These are phyloP conservation scores for Drechslerella coelobrocha DNA, from an alignment of 2,329 filamentous ascomycete species.

Conservation along the genomic window DNA sequence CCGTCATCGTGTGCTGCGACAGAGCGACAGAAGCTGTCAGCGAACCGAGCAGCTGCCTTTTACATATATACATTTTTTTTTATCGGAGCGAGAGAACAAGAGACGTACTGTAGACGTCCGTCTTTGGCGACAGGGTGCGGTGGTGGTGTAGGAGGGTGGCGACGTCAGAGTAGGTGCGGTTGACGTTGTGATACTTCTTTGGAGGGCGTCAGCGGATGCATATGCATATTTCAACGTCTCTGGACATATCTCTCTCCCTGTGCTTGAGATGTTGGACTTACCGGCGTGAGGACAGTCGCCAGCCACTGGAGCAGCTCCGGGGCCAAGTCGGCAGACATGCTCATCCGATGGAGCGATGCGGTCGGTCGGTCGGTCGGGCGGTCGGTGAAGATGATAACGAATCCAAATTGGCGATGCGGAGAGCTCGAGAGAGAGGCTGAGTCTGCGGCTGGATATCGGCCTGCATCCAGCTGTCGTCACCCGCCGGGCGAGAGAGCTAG, in stretches of 20 bases:
- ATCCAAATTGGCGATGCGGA: not conserved
- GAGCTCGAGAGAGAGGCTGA: constrained; percentile 3
- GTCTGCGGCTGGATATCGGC: not conserved
- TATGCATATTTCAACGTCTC: not conserved
- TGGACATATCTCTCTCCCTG: not conserved
- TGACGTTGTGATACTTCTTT: constrained; percentile 92
- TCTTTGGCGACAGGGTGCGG: constrained; percentile 80
- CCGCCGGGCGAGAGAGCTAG: constrained; percentile 14
- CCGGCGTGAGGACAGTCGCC: constrained; percentile 44
- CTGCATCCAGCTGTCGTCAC: constrained; percentile 18
- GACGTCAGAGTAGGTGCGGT: constrained; percentile 89
- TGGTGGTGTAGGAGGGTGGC: constrained; percentile 81
- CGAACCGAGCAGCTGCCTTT: constrained; percentile 40
- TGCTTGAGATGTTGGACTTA: constrained; percentile 9
- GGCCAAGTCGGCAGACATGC: constrained; percentile 39
- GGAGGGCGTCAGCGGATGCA: not conserved
- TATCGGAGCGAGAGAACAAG: constrained; percentile 58
- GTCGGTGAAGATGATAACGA: not conserved
- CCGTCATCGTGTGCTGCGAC: constrained; percentile 83
- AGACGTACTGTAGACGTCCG: constrained; percentile 88
- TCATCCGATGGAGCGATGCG: constrained; percentile 4
- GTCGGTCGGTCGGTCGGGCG: not conserved
- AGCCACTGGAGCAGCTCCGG: constrained; percentile 49
- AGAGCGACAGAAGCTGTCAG: constrained; percentile 49
- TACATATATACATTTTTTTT: constrained; percentile 52